Evolutionary conservation across 2,329 filamentous ascomycete species (phyloP).

Genomic region (Lachnellula hyalina): DNA sequence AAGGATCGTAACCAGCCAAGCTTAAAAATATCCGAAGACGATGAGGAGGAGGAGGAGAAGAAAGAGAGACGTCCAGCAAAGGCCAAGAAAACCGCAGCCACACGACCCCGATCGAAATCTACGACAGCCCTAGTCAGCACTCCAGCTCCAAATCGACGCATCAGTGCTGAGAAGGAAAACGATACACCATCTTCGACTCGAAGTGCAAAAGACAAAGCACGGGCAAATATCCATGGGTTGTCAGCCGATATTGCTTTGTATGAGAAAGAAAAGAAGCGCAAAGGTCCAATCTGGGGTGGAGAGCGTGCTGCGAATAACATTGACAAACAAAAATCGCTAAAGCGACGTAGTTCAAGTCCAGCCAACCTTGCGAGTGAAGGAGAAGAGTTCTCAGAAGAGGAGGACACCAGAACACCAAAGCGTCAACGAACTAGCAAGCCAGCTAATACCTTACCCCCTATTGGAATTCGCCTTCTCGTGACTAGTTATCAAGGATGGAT

Average conservation of each 20-base stretch:
- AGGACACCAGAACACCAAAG: slow-evolving; percentile 46
- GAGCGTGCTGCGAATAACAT: slow-evolving; percentile 55
- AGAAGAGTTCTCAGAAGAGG: slow-evolving; percentile 41
- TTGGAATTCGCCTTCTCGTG: slow-evolving; percentile 71
- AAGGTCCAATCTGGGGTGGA: slow-evolving; percentile 53
- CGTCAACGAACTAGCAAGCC: slow-evolving; percentile 46
- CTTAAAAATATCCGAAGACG: slow-evolving; percentile 8
- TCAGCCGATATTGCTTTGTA: slow-evolving; percentile 84
- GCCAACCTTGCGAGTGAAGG: slow-evolving; percentile 36
- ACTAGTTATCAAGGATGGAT: slow-evolving; percentile 85
- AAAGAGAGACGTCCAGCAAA: slow-evolving; percentile 24
- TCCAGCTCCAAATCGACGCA: slow-evolving; percentile 45
- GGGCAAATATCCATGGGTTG: slow-evolving; percentile 68
- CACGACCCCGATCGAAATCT: slow-evolving; percentile 10
- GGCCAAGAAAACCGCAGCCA: slow-evolving; percentile 2
- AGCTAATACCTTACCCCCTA: slow-evolving; percentile 44
- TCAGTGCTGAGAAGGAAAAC: slow-evolving; percentile 71
- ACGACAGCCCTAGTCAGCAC: slow-evolving; percentile 34
- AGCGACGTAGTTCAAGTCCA: slow-evolving; percentile 36
- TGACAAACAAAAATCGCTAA: slow-evolving; percentile 42
- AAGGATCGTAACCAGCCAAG: slow-evolving; percentile 31
- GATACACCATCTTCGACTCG: slow-evolving; percentile 73
- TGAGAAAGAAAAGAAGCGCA: slow-evolving; percentile 86
- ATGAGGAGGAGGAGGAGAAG: slow-evolving; percentile 8
- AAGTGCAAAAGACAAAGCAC: slow-evolving; percentile 81